These are phyloP conservation scores for Polyporus tsugae DNA, from an alignment of 1,284 basidiomycete species.

Conservation along the genomic window DNA sequence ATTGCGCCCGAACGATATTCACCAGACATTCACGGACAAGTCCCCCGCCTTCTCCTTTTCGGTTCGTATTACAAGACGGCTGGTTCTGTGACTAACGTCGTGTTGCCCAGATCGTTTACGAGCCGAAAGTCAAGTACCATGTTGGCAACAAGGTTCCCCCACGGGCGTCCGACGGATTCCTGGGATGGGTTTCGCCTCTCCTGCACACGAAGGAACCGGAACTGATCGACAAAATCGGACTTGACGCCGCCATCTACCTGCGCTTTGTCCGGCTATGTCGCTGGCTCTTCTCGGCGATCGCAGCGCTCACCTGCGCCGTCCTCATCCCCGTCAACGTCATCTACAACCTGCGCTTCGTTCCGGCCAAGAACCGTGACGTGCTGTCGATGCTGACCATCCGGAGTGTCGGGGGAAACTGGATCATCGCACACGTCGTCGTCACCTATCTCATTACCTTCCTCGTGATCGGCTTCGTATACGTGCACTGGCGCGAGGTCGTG, in stretches of 20 bases:
- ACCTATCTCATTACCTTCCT: slow-evolving; percentile 78
- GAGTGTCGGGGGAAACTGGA: slow-evolving; percentile 69
- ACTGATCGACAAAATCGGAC: slow-evolving; percentile 89
- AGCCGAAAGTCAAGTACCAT: slow-evolving; percentile 90
- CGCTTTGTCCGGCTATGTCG: slow-evolving; percentile 92
- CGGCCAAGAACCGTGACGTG: slow-evolving; percentile 57
- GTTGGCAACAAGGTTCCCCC: slow-evolving; percentile 84
- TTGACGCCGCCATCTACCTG: slow-evolving; percentile 94
- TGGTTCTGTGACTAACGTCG: neutral
- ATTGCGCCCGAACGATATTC: too few species aligned
- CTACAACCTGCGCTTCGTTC: slow-evolving; percentile 75
- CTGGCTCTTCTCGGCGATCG: slow-evolving; percentile 76
- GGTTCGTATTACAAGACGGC: too few species aligned
- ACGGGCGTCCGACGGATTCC: slow-evolving; percentile 80
- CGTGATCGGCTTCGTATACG: slow-evolving; percentile 71
- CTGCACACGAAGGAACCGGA: slow-evolving; percentile 87
- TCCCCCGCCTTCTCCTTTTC: too few species aligned
- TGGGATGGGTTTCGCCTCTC: slow-evolving; percentile 92
- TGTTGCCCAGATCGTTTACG: slow-evolving; percentile 75
- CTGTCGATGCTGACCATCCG: slow-evolving; percentile 84
- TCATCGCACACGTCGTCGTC: slow-evolving; percentile 81
- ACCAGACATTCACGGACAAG: too few species aligned
- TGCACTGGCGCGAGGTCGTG: slow-evolving; percentile 81
- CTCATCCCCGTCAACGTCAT: slow-evolving; percentile 84
- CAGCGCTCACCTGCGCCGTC: slow-evolving; percentile 73